Base-by-base conservation (phyloP, 192 early-diverging fungal genomes). In the Oehlia diaphana region DNA sequence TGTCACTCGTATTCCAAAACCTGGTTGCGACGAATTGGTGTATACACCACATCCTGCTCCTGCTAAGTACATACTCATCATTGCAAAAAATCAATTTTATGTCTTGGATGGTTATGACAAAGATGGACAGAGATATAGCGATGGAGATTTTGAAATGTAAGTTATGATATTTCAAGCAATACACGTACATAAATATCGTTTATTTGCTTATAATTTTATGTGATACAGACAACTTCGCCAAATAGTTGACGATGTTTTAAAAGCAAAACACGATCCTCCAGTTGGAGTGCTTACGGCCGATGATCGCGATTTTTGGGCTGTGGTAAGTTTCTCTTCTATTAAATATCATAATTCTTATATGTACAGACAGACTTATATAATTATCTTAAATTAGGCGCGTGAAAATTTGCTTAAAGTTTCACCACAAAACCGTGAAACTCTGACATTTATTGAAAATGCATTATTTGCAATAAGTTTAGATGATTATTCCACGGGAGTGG, bases 281-380 rank as follows among this genome's bases (percentile, higher is more conserved):
- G 81, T 97, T 4, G 75, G 89, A 2, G 79, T 95, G 14, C 87
- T 96, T 76, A 93, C 93, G 4, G 91, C 88, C 10, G 91, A 93
- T 19, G 92, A 97, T 78, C 90, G 96, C 49, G 95, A 97, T 83
- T 87, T 85, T 8, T 97, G 95, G 96, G 83, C 95, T 16, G 68
- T 76, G 53, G 74, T 76, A 64, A 35, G 6, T 65, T n/a, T 75
- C 9, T 16, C 16, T n/a, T 66, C n/a, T n/a, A 23, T 42, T 10
- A 47, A 33, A 12, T 47, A 47, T 47, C 44, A 47, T 12, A 12
- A 47, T 47, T 26, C 39, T 37, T 42, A n/a, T 9, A 23, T 76
- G 13, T 28, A 31, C 9, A 31, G 31, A 31, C 2, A 28, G 19
- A 65, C 1, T 14, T n/a, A 37, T 37, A 37, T 37, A 70, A 70